Evolutionary conservation across 257 asterid genomes (phyloP).

Genomic region (Capsicum chinense): DNA sequence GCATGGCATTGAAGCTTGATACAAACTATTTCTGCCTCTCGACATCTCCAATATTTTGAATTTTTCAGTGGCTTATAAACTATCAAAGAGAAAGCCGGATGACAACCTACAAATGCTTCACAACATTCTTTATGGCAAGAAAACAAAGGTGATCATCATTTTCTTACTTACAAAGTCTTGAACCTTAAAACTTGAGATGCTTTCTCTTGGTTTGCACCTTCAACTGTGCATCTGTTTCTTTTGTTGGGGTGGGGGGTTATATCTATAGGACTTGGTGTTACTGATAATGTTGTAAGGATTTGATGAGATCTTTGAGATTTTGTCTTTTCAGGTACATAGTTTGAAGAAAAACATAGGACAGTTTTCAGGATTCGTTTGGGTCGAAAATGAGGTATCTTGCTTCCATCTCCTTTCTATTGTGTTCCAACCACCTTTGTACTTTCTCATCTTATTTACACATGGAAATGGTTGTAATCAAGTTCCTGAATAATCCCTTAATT

Average conservation of each 20-base stretch:
- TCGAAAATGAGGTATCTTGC: conserved; percentile 61
- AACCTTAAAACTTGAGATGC: not conserved
- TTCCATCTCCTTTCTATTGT: not conserved
- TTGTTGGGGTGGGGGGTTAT: not conserved
- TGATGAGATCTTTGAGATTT: conserved; percentile 29
- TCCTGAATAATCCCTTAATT: conserved; percentile 21
- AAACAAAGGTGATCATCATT: conserved; percentile 61
- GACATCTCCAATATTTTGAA: conserved; percentile 27
- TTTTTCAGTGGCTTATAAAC: conserved; percentile 80
- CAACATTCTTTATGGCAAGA: conserved; percentile 82
- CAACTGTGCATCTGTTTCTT: not conserved
- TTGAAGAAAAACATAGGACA: conserved; percentile 69
- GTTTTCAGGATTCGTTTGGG: conserved; percentile 79
- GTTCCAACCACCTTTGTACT: not conserved
- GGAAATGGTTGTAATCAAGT: not conserved
- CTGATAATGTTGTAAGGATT: not conserved
- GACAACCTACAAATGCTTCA: conserved; percentile 89
- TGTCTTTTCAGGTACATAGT: conserved; percentile 52
- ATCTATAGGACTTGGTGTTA: not conserved
- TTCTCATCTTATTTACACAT: conserved; percentile 14
- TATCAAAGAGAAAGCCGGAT: conserved; percentile 92
- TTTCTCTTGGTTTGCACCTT: not conserved
- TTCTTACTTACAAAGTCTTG: not conserved
- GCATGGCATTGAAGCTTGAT: not conserved
- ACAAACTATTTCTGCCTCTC: not conserved